Evolutionary conservation across 371 early-diverging fungal species (phyloP), one percentile per base, ranked within the genome.

Genomic region (Mortierella sp.): DNA sequence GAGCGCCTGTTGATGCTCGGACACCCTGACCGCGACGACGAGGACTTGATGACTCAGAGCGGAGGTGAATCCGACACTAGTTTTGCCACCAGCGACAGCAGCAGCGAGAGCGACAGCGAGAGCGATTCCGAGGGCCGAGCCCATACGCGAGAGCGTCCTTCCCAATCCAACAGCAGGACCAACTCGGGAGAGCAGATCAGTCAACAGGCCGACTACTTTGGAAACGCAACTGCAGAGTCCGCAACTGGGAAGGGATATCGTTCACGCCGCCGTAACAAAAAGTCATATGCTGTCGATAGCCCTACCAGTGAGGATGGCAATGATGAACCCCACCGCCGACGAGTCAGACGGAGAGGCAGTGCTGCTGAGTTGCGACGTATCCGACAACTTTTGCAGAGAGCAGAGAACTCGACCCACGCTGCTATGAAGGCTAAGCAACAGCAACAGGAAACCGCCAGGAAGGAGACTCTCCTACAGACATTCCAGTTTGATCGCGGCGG

Each of bases 1-100:
- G 86, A 86, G 73, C 76, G 86, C 3, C 70, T 86, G 10, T 44
- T 86, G 74, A 81, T 86, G 82, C 76, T 86, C 19, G 86, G 86
- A n/a, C 79, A 81, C 48, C 82, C 82, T 1, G 85, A 85, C 40
- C 69, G 79, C n/a, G 81, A 81, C 55, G 79, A 81, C 59, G 81
- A 81, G n/a, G 85, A 85, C 31, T 53, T 85, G 69, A 43, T 77
- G 28, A 77, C 83, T 11, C 77, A 76, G 53, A 83, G 84, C 48
- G 84, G 75, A n/a, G 73, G 55, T 21, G 76, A 74, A 26, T 64
- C 71, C n/a, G 59, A 57, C 43, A 51, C 44, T 24, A 69, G 53
- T 28, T 51, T n/a, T 43, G 37, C 31, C 46, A 59, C 51, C 28
- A 57, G 43, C n/a, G 46, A 73, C 50, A 55, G 57, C 21, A 69